Evolutionary conservation across 768 basidiomycete species (phyloP).

Genomic region (Paxillus involutus): DNA sequence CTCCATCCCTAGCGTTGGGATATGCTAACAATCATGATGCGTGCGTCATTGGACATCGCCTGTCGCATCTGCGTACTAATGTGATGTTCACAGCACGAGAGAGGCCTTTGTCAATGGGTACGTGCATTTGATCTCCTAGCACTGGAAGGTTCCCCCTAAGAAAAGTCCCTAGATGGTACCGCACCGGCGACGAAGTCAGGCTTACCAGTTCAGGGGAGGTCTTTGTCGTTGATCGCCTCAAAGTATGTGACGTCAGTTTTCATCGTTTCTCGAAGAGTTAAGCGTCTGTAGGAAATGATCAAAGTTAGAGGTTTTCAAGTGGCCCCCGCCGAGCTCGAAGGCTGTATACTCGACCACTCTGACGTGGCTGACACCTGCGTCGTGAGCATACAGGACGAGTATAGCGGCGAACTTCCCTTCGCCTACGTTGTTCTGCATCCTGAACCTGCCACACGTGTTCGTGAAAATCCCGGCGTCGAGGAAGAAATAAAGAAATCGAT

Average conservation of each 20-base stretch:
- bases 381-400: slow-evolving; percentile 65
- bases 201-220: slow-evolving; percentile 57
- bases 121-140: not conserved
- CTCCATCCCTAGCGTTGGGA: slow-evolving; percentile 56
- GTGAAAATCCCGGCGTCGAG: slow-evolving; percentile 30
- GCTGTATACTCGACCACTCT: slow-evolving; percentile 54
- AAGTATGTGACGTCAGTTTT: slow-evolving; percentile 38
- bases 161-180: slow-evolving; percentile 47
- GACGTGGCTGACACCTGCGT: slow-evolving; percentile 60
- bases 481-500: slow-evolving; percentile 37
- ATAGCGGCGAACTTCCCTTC: slow-evolving; percentile 68
- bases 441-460: slow-evolving; percentile 36
- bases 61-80: not conserved
- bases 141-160: not conserved
- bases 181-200: slow-evolving; percentile 63
- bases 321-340: slow-evolving; percentile 61
- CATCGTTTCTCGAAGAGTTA: not conserved
- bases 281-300: slow-evolving; percentile 53
- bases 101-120: slow-evolving; percentile 54
- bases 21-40: slow-evolving; percentile 57
- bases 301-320: slow-evolving; percentile 56
- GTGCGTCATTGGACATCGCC: slow-evolving; percentile 33
- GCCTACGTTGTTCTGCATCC: slow-evolving; percentile 59
- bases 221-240: slow-evolving; percentile 66
- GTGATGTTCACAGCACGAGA: slow-evolving; percentile 41